Conservation (phyloP, 1,139 yeast genomes). For the Hemisphaericaspora subhashii region DNA sequence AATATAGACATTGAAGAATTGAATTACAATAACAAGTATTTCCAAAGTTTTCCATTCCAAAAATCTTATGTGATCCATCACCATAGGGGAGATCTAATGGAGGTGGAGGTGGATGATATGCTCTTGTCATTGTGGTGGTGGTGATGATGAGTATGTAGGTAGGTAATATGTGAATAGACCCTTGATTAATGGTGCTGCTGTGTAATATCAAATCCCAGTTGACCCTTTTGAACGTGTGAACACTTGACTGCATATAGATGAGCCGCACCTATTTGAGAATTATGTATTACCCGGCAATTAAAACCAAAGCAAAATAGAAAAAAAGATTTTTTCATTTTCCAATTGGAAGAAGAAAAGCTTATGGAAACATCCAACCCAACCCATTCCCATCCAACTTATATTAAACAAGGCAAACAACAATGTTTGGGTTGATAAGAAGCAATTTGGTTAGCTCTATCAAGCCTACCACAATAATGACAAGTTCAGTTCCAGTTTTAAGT, state of each 20-base stretch:
- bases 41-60: conserved; percentile 95
- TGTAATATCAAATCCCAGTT: no score
- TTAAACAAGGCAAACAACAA: not conserved
- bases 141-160: no score
- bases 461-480: not conserved
- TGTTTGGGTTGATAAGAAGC: conserved; percentile 8
- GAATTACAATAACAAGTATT: conserved; percentile 95
- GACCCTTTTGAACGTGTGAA: no score
- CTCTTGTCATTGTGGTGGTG: conserved; percentile 7
- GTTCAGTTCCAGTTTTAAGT: conserved; percentile 1
- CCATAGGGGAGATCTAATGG: conserved; percentile 32
- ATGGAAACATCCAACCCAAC: no score
- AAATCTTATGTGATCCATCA: conserved; percentile 70
- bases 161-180: no score
- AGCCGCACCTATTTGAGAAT: not conserved
- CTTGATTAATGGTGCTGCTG: no score
- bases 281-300: conserved; percentile 3
- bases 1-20: conserved; percentile 82
- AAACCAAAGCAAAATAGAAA: no score
- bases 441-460: conserved; percentile 1
- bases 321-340: not conserved
- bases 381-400: not conserved
- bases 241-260: no score
- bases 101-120: conserved; percentile 3
- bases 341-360: no score